These are phyloP conservation scores for Monosporascus ibericus DNA, from an alignment of 2,329 filamentous ascomycete species.

Conservation along the genomic window DNA sequence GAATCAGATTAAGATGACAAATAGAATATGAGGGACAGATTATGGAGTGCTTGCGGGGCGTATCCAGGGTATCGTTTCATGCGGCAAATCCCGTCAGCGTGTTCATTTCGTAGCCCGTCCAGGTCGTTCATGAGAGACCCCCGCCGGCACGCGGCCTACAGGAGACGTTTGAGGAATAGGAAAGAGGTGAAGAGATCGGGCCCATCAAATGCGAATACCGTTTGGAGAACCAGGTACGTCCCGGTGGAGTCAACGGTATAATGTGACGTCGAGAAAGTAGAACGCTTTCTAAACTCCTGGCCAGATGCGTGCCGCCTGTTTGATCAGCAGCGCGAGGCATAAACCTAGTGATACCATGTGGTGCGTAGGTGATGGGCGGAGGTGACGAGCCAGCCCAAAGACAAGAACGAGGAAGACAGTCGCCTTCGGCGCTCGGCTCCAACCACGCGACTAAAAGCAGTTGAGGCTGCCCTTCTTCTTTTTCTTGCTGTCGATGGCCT, in stretches of 20 bases:
- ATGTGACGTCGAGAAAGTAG: background rate
- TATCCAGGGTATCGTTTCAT: too few relatives aligned
- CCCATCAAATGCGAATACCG: conserved; percentile 8
- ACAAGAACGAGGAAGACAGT: conserved; percentile 10
- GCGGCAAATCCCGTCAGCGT: background rate
- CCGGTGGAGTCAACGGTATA: conserved; percentile 3
- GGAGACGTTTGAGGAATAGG: background rate
- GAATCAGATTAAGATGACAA: background rate
- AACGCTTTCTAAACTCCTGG: conserved; percentile 15
- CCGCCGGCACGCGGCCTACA: conserved; percentile 4
- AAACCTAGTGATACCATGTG: conserved; percentile 4
- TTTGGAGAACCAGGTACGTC: conserved; percentile 5
- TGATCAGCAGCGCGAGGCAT: conserved; percentile 5
- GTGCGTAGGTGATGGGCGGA: conserved; percentile 1
- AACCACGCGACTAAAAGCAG: conserved; percentile 68
- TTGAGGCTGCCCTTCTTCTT: conserved; percentile 94
- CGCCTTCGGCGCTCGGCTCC: conserved; percentile 5
- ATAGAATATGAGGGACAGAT: too few relatives aligned
- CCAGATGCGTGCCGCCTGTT: conserved; percentile 8
- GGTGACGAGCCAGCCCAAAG: conserved; percentile 4
- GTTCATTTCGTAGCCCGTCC: conserved; percentile 22
- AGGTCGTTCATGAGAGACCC: conserved; percentile 18
- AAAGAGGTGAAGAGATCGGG: conserved; percentile 4
- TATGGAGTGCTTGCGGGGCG: too few relatives aligned
- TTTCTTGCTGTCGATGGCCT: conserved; percentile 85